phyloP scores from a whole-genome alignment of 1,284 basidiomycete genomes.

The Ceratobasidium sp. region DNA sequence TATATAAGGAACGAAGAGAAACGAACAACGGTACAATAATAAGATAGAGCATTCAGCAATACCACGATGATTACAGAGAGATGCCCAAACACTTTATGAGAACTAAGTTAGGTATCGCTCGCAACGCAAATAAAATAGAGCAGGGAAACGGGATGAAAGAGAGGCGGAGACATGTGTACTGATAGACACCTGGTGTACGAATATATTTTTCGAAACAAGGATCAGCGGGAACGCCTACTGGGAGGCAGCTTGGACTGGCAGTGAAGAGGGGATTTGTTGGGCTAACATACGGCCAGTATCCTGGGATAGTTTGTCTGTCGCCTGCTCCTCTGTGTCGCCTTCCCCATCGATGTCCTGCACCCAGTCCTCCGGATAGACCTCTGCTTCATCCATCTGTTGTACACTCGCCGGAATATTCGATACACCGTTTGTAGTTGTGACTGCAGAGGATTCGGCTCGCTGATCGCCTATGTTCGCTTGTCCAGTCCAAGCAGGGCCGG shows the following conservation, averaged over 20 bases:
- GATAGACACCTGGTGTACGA: too few species aligned
- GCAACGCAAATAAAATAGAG: constrained; percentile 12
- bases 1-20: not conserved
- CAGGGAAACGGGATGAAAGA: not conserved
- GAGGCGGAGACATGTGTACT: not conserved
- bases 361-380: constrained; percentile 36
- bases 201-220: not conserved
- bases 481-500: not conserved
- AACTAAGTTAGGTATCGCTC: not conserved
- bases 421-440: not conserved
- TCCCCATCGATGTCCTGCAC: constrained; percentile 36
- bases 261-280: not conserved
- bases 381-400: constrained; percentile 4
- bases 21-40: not conserved
- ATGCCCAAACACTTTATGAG: constrained; percentile 3
- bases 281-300: not conserved
- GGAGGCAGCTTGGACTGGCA: not conserved
- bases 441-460: not conserved
- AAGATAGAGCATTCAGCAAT: constrained; percentile 2
- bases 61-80: not conserved
- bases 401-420: not conserved
- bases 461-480: not conserved
- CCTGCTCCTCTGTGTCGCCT: constrained; percentile 8
- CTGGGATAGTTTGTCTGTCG: not conserved
- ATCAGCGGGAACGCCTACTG: not conserved